Base-by-base conservation (phyloP, 2,329 filamentous ascomycete species). In the Talaromyces sp. region DNA sequence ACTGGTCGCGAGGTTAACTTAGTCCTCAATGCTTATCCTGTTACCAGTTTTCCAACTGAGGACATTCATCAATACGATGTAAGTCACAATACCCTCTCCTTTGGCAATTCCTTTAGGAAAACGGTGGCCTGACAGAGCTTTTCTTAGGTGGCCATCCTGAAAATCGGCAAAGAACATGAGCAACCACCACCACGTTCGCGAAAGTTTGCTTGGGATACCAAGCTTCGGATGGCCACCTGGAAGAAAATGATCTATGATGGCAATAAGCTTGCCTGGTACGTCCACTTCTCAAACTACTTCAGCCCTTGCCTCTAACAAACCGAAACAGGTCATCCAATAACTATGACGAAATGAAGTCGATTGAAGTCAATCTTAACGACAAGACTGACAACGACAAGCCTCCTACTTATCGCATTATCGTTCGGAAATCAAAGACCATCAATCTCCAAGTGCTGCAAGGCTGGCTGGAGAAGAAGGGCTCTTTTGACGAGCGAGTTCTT, bases 11-110 rank as follows among this genome's bases (percentile, higher is more conserved):
- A 80, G 0, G 82, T 88, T 22, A 72, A 77, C 0, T 70, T 92
- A 1, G 76, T 82, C 2, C 79, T 96, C 43, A 98, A 98, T 74
- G 88, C 92, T 11, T 96, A 89, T 77, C 84, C 88, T 0, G 88
- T 97, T 63, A 78, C 75, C 0, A 78, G 81, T 10, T 86, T 88
- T 64, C 88, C 88, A 0, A 82, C 76, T 1, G 84, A 82, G 13
- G 85, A 86, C 0, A 86, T 97, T 25, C 88, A 88, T 68, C 93
- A 97, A 74, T 98, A 94, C 71, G 92, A 97, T 79, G 91, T 93
- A 80, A 84, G 90, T 84, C 36, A 58, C 36, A 53, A 19, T 64
- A 61, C 19, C 61, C 36, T 49, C 25, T 59, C 1, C 66, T 45
- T 56, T n/a, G 3, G 25, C 34, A 40, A 34, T 11, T 4, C 22